Conservation (phyloP, 805 yeast species). For the Lipomyces japonicus region DNA sequence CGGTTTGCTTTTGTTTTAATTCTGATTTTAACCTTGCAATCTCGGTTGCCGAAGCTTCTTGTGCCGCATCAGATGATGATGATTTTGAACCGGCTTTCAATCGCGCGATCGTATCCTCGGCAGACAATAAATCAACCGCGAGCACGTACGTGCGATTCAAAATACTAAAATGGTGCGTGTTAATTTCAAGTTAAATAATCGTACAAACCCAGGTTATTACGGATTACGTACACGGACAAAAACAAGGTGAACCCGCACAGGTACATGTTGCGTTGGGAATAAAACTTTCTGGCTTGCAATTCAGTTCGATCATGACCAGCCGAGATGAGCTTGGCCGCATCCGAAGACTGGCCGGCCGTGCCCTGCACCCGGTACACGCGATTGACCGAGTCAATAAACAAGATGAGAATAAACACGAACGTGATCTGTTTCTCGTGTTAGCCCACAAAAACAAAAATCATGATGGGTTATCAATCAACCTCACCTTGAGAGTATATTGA, state of each 20-base stretch:
- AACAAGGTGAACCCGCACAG: constrained; percentile 93
- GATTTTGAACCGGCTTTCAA: constrained; percentile 3
- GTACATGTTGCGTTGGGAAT: constrained; percentile 94
- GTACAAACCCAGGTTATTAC: neutral
- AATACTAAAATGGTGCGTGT: constrained; percentile 4
- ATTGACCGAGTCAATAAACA: constrained; percentile 85
- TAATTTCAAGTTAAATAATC: neutral
- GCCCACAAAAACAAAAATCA: neutral
- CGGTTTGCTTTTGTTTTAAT: constrained; percentile 57
- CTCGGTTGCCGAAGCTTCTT: constrained; percentile 41
- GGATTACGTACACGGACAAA: constrained; percentile 65
- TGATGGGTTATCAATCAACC: neutral
- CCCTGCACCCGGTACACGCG: constrained; percentile 63
- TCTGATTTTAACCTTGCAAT: constrained; percentile 45
- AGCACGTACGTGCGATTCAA: constrained; percentile 71
- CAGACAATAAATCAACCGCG: constrained; percentile 63
- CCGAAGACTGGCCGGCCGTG: constrained; percentile 49
- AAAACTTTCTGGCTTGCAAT: constrained; percentile 83
- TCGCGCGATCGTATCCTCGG: constrained; percentile 55
- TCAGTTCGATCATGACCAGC: constrained; percentile 63
- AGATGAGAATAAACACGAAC: constrained; percentile 73
- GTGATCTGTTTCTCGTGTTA: constrained; percentile 48
- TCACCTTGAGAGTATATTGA: constrained; percentile 61
- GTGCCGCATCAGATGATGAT: constrained; percentile 31
- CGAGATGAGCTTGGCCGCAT: constrained; percentile 34